Conservation (phyloP, 352 stramenopile species). For the Elongisporangium anandrum region DNA sequence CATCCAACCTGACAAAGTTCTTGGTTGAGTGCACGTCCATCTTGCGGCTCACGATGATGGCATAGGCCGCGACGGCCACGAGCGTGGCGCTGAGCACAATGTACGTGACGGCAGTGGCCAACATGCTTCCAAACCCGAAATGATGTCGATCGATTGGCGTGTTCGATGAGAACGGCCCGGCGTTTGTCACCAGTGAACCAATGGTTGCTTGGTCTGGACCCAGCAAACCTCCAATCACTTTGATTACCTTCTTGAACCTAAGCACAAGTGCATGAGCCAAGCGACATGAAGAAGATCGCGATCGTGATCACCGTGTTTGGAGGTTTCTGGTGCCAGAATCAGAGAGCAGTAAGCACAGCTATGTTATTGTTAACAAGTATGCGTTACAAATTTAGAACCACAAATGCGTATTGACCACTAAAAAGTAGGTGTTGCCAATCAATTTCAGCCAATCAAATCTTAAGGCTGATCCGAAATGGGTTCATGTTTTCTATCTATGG, state of each 20-base stretch:
- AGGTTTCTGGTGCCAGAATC: not conserved
- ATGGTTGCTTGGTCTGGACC: not conserved
- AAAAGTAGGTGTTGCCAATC: too few species aligned
- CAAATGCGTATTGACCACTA: too few species aligned
- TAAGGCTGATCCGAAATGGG: too few species aligned
- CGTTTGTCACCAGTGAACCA: not conserved
- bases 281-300: not conserved
- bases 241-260: not conserved
- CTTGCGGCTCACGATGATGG: constrained; percentile 53
- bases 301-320: not conserved
- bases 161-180: not conserved
- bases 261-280: too few species aligned
- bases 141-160: not conserved
- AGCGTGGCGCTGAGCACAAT: constrained; percentile 59
- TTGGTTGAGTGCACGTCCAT: constrained; percentile 49
- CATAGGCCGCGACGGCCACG: constrained; percentile 51
- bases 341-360: too few species aligned
- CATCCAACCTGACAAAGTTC: constrained; percentile 57
- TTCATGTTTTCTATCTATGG: not conserved
- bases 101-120: constrained; percentile 44
- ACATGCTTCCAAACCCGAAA: constrained; percentile 23
- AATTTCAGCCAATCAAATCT: not conserved
- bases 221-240: not conserved
- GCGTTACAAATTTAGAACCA: too few species aligned
- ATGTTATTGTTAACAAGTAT: too few species aligned